Percentiles rank a stretch among this genome's conserved stretches.
Evolutionary conservation across 192 early-diverging fungal species (phyloP).

Genomic region (Coemansia sp.): DNA sequence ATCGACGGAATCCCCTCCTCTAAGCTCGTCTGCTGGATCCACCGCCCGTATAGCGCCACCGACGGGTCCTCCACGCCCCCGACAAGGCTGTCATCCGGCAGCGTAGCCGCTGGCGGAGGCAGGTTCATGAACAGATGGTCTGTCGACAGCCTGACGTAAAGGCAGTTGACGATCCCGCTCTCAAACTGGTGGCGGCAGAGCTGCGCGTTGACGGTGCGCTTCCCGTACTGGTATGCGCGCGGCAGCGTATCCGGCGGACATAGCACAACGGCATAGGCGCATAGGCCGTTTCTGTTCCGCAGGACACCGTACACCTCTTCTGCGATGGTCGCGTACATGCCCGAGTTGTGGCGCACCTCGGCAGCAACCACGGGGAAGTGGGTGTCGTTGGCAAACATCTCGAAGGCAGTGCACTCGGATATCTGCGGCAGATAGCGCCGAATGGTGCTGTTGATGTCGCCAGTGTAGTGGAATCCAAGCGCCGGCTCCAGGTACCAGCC

Average conservation of each 20-base stretch:
- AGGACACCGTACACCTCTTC: constrained; percentile 62
- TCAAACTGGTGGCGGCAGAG: constrained; percentile 69
- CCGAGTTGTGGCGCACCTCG: constrained; percentile 62
- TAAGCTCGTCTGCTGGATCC: constrained; percentile 72
- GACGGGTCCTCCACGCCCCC: constrained; percentile 30
- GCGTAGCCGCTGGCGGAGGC: constrained; percentile 47
- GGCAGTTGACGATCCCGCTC: constrained; percentile 59
- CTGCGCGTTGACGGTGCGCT: constrained; percentile 66
- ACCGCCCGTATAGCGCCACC: constrained; percentile 50
- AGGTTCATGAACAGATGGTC: constrained; percentile 68
- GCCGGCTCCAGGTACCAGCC: constrained; percentile 35
- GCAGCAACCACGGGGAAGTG: constrained; percentile 73
- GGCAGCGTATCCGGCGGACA: constrained; percentile 66
- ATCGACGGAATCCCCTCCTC: too few relatives aligned
- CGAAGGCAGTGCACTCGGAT: constrained; percentile 61
- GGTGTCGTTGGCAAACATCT: constrained; percentile 69
- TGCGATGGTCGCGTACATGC: constrained; percentile 58
- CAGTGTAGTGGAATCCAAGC: constrained; percentile 51
- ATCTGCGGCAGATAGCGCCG: constrained; percentile 37
- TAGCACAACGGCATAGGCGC: constrained; percentile 64
- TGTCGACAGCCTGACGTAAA: constrained; percentile 62
- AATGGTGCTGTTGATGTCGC: constrained; percentile 42
- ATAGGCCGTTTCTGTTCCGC: constrained; percentile 63
- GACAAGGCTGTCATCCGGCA: constrained; percentile 45
- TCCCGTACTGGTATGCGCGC: constrained; percentile 70